phyloP scores from a whole-genome alignment of 2,329 filamentous ascomycete genomes.

The Beauveria scarabaeidicola region DNA sequence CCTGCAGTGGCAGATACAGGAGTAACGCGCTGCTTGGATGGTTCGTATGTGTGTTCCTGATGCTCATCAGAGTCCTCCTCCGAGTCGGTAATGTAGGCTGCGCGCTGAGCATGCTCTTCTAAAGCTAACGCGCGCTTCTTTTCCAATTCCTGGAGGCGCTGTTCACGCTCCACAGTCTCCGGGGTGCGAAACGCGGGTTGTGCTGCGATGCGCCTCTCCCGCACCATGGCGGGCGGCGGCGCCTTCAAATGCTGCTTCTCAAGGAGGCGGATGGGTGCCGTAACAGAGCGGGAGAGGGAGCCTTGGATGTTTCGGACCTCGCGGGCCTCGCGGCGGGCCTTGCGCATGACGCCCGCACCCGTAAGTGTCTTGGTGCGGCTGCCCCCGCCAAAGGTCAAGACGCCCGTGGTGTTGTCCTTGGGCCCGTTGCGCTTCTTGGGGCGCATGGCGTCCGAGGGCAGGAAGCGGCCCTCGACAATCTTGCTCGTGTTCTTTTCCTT shows the following conservation, averaged over 20 bases:
- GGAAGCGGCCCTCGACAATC: constrained; percentile 42
- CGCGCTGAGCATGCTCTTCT: constrained; percentile 25
- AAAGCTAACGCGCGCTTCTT: constrained; percentile 17
- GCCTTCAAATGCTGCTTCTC: constrained; percentile 27
- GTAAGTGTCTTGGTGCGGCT: constrained; percentile 44
- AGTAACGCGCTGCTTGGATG: not conserved
- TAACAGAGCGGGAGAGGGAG: constrained; percentile 30
- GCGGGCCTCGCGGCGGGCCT: constrained; percentile 46
- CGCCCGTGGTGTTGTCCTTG: constrained; percentile 22
- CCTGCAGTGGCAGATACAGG: not conserved
- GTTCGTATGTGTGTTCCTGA: not conserved
- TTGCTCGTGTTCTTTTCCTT: constrained; percentile 49
- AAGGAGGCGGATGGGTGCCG: constrained; percentile 22
- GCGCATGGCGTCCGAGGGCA: constrained; percentile 30
- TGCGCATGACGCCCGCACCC: constrained; percentile 46
- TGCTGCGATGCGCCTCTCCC: constrained; percentile 39
- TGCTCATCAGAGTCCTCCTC: constrained; percentile 24
- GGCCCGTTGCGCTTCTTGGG: constrained; percentile 24
- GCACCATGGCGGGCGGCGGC: constrained; percentile 46
- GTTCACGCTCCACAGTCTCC: constrained; percentile 14
- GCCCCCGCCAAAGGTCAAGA: constrained; percentile 37
- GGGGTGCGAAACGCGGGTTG: constrained; percentile 26
- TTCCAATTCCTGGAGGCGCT: constrained; percentile 18
- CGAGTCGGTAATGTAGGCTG: constrained; percentile 33
- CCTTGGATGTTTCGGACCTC: constrained; percentile 43